A percentile compares a stretch with the other conserved stretches of the same genome.
phyloP scores from a whole-genome alignment of 2,329 filamentous ascomycete genomes.

The Nannizziopsis barbatae region DNA sequence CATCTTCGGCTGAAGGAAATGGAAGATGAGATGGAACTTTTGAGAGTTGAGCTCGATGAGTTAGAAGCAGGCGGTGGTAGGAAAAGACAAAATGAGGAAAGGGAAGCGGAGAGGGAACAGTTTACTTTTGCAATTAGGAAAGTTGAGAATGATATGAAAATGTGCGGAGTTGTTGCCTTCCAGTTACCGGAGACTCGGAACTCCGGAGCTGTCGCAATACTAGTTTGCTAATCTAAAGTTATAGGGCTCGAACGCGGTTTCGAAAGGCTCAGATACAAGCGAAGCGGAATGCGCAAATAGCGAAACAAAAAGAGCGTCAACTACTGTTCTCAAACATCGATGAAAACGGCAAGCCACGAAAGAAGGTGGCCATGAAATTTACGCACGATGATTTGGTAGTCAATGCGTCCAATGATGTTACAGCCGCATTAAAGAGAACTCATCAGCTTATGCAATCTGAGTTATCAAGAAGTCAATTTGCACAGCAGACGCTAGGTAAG shows the following conservation, averaged over 20 bases:
- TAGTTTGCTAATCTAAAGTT: neutral
- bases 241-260: constrained; percentile 54
- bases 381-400: constrained; percentile 63
- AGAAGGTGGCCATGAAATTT: constrained; percentile 38
- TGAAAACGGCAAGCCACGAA: constrained; percentile 26
- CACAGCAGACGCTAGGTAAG: constrained; percentile 63
- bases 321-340: constrained; percentile 58
- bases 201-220: too few relatives aligned
- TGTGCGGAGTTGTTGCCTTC: constrained; percentile 37
- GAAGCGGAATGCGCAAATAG: constrained; percentile 60
- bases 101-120: constrained; percentile 52
- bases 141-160: constrained; percentile 58
- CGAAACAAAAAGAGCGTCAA: constrained; percentile 65
- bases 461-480: constrained; percentile 76
- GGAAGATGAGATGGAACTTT: constrained; percentile 71
- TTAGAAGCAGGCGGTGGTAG: constrained; percentile 39
- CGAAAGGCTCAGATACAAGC: constrained; percentile 71
- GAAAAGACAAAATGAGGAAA: constrained; percentile 40
- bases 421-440: constrained; percentile 67
- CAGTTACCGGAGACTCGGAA: neutral
- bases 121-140: constrained; percentile 56
- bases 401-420: constrained; percentile 71
- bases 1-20: constrained; percentile 63
- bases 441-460: constrained; percentile 79
- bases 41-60: constrained; percentile 66